phyloP scores from a whole-genome alignment of 1,284 basidiomycete genomes.

The Apiotrichum montevideense region DNA sequence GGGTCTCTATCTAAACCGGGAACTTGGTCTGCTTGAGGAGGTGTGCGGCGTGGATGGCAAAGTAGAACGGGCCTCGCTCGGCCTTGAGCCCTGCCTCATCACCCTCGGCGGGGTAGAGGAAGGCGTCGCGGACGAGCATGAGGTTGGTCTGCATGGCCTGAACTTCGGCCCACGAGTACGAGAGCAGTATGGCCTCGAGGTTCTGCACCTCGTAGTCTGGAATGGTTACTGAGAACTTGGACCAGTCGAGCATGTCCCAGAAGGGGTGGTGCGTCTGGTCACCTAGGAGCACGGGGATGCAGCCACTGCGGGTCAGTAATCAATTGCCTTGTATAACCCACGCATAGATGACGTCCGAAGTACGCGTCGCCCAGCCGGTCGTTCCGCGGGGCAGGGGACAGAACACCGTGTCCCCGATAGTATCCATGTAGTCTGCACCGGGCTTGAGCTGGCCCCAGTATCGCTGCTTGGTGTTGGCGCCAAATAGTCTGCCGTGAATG shows the following conservation, averaged over 20 bases:
- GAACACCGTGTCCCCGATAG: constrained; percentile 40
- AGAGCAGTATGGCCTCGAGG: constrained; percentile 36
- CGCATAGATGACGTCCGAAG: constrained; percentile 43
- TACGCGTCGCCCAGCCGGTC: constrained; percentile 40
- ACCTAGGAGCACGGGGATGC: constrained; percentile 45
- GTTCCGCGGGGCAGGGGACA: constrained; percentile 41
- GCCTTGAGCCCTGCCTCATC: constrained; percentile 7
- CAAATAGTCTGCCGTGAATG: constrained; percentile 3
- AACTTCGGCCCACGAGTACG: constrained; percentile 29
- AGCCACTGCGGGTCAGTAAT: constrained; percentile 22
- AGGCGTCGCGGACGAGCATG: constrained; percentile 44
- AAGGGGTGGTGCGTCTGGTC: constrained; percentile 41
- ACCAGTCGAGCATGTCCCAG: constrained; percentile 45
- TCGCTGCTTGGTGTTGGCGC: not conserved
- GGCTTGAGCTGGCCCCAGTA: constrained; percentile 8
- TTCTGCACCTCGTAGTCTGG: constrained; percentile 34
- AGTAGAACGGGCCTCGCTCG: constrained; percentile 33
- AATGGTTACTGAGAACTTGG: constrained; percentile 39
- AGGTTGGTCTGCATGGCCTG: constrained; percentile 38
- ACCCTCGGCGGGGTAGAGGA: constrained; percentile 38
- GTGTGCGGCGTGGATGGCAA: constrained; percentile 33
- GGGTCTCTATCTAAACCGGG: not conserved
- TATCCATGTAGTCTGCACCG: constrained; percentile 32
- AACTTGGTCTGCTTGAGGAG: constrained; percentile 13
- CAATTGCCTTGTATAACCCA: not conserved